Evolutionary conservation across 805 yeast genomes (phyloP).

Genomic region (Wickerhamomyces strasburgensis): DNA sequence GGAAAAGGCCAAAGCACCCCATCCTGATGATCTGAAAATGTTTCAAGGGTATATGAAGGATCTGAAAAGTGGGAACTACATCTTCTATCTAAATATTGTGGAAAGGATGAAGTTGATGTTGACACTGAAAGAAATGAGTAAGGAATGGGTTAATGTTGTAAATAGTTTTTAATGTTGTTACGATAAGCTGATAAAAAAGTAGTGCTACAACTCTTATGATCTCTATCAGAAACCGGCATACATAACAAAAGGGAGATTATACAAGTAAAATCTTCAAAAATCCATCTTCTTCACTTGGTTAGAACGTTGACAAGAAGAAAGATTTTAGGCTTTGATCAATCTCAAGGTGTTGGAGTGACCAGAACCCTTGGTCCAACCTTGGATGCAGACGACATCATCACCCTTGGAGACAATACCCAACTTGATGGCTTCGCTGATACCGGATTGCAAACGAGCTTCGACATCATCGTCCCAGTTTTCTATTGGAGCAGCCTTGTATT

Average conservation of each 20-base stretch:
- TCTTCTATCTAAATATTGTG: conserved; percentile 10
- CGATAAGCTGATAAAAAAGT: not conserved
- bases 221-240: not conserved
- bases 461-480: conserved; percentile 96
- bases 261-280: not conserved
- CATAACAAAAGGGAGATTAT: not conserved
- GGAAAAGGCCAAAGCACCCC: conserved; percentile 34
- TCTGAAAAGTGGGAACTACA: conserved; percentile 25
- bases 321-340: conserved; percentile 64
- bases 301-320: too few relatives aligned
- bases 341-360: conserved; percentile 99
- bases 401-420: conserved; percentile 84
- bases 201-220: not conserved
- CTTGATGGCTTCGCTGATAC: conserved; percentile 81
- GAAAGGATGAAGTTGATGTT: conserved; percentile 16
- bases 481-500: conserved; percentile 53
- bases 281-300: not conserved
- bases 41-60: conserved; percentile 31
- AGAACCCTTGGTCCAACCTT: conserved; percentile 98
- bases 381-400: conserved; percentile 88
- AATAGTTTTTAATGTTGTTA: not conserved
- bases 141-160: conserved; percentile 9
- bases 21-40: conserved; percentile 32
- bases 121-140: conserved; percentile 4
- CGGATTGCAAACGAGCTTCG: conserved; percentile 90